Evolutionary conservation across 805 yeast species (phyloP).

Genomic region (Sugiyamaella lignohabitans): DNA sequence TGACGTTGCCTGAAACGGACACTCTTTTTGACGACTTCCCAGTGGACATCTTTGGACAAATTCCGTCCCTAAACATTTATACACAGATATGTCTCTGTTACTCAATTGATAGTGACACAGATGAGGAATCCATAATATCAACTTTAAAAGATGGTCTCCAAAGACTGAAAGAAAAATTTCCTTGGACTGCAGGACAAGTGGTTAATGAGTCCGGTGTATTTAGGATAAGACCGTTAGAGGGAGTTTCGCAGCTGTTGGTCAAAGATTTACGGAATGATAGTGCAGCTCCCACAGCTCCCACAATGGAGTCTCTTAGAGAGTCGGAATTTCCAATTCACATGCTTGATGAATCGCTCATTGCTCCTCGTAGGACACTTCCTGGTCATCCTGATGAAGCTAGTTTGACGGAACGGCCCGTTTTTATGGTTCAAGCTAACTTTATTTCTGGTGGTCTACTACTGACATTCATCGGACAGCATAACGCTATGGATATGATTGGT

Average conservation of each 20-base stretch:
- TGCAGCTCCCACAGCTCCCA: neutral
- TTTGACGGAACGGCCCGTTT: too few species aligned
- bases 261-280: conserved; percentile 6
- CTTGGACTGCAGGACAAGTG: conserved; percentile 15
- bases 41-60: conserved; percentile 3
- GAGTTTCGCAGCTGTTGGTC: conserved; percentile 8
- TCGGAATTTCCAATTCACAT: conserved; percentile 8
- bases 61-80: conserved; percentile 1
- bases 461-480: conserved; percentile 10
- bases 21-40: too few species aligned
- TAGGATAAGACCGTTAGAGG: conserved; percentile 3
- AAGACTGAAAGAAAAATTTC: conserved; percentile 5
- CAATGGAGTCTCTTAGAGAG: conserved; percentile 2
- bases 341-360: conserved; percentile 10
- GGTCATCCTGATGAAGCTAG: neutral
- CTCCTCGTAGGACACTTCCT: conserved; percentile 6
- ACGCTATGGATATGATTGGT: conserved; percentile 11
- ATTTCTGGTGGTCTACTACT: conserved; percentile 9
- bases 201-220: conserved; percentile 3
- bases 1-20: too few species aligned
- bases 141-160: conserved; percentile 6
- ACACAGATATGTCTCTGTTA: conserved; percentile 5
- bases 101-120: neutral
- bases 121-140: neutral
- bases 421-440: conserved; percentile 7